Evolutionary conservation across 2,329 filamentous ascomycete genomes (phyloP), one percentile per base, ranked within the genome.

Genomic region (Teratosphaeria pseudoeucalypti): DNA sequence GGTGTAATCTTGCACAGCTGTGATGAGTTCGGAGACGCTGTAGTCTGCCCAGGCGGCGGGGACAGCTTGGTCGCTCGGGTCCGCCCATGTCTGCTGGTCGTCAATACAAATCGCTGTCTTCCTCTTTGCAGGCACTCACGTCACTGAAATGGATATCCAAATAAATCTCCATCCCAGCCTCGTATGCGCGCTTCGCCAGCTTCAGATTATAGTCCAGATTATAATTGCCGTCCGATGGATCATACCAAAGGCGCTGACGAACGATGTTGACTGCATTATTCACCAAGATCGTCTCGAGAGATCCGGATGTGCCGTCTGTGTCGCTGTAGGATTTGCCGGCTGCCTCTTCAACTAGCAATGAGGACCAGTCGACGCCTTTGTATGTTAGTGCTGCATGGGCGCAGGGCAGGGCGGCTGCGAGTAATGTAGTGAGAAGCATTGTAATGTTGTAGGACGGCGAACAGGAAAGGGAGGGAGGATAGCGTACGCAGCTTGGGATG

Each of bases 301-400:
- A 70, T 26, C 62, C 57, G 43, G 71, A 71, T 26, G 66, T 56
- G 10, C 67, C 64, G 26, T 63, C 60, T 2, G 69, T 69, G 39
- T 72, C 71, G 57, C 68, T 69, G 65, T 71, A 76, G 10, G 69
- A 67, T 29, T 63, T 65, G 5, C 72, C 72, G 7, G 64, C 65
- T 29, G 67, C 65, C 64, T 74, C 72, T 47, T 75, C 65, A 34
- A 69, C 68, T 9, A 68, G 63, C 2, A 74, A 65, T 1, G 72
- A 75, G 43, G 67, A 71, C 54, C 74, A 68, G 60, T 75, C 74
- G 58, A 74, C 71, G 49, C 74, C 73, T 62, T 73, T 71, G 62
- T 69, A 73, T 1, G 65, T 64, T 14, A 67, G 60, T 10, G 63
- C 59, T 27, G 62, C 65, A 23, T 34, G 37, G 12, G 60, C 55